Conservation (phyloP, 306 rosid genomes). For the Dryas drummondii region DNA sequence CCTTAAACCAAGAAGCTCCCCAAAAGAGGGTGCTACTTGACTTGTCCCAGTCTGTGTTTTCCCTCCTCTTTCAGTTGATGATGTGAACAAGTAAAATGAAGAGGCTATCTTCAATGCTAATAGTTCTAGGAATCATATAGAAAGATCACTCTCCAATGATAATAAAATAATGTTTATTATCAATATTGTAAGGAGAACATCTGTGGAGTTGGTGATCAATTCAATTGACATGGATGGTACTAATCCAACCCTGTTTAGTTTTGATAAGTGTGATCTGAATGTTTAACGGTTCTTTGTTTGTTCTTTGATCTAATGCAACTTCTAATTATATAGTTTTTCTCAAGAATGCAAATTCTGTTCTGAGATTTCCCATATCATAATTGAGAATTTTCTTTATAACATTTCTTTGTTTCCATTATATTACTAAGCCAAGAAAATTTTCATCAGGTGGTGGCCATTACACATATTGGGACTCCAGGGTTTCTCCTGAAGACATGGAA, state of each 20-base stretch:
- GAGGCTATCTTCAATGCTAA: not conserved
- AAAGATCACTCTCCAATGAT: not conserved
- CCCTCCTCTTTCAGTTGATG: not conserved
- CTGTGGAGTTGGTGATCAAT: slow-evolving; percentile 4
- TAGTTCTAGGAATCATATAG: not conserved
- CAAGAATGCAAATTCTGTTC: not conserved
- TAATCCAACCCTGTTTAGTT: not conserved
- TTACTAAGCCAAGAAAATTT: slow-evolving; percentile 7
- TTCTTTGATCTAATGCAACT: not conserved
- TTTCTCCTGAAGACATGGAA: slow-evolving; percentile 73
- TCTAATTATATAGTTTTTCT: not conserved
- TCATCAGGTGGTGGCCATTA: slow-evolving; percentile 24
- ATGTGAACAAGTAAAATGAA: not conserved
- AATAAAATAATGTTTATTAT: no score
- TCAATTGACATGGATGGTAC: slow-evolving; percentile 4
- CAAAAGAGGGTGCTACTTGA: not conserved
- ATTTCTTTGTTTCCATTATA: not conserved
- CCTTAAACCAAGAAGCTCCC: not conserved
- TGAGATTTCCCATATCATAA: not conserved
- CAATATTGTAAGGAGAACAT: not conserved
- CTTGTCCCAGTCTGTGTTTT: not conserved
- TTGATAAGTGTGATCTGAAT: not conserved
- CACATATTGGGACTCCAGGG: slow-evolving; percentile 64
- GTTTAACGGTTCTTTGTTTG: not conserved
- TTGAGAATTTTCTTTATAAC: not conserved